Percentiles rank a stretch among this genome's conserved stretches.
These are phyloP conservation scores for Lindgomyces ingoldianus DNA, from an alignment of 495 filamentous ascomycete genomes.

Conservation along the genomic window DNA sequence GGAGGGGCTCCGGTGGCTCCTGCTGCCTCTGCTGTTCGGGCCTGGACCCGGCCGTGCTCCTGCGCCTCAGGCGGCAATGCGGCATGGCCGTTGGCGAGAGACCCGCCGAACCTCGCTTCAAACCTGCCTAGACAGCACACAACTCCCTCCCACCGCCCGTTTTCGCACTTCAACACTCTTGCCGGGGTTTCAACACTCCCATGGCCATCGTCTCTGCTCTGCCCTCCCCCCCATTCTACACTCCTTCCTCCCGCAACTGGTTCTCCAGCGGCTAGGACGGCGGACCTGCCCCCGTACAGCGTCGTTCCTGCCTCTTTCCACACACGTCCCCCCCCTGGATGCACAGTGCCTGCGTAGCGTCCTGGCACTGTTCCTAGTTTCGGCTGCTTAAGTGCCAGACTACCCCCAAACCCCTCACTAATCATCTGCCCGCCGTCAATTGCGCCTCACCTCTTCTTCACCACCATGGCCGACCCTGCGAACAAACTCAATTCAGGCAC, in stretches of 20 bases:
- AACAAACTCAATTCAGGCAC: no score
- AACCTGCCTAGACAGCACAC: not conserved
- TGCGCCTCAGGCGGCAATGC: no score
- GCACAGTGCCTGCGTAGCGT: not conserved
- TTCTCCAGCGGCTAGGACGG: not conserved
- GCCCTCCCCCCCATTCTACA: not conserved
- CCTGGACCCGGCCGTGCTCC: no score
- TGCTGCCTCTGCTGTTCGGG: no score
- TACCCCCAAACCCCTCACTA: not conserved
- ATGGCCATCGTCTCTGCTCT: not conserved
- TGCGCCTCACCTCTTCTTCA: conserved; percentile 6
- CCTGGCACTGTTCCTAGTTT: conserved; percentile 3
- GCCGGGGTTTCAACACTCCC: not conserved
- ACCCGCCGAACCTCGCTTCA: not conserved
- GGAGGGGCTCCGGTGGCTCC: not conserved
- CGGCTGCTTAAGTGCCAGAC: not conserved
- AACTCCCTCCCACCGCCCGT: not conserved
- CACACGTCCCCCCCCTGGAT: not conserved
- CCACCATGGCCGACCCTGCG: conserved; percentile 13
- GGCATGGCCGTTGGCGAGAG: not conserved
- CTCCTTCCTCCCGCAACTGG: conserved; percentile 1
- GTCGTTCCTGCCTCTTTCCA: not conserved
- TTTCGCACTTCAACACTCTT: not conserved
- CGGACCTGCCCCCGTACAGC: not conserved
- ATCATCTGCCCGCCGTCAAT: not conserved